A percentile compares a stretch with the other conserved stretches of the same genome.
These are phyloP conservation scores for Phyllosticta capitalensis DNA, from an alignment of 2,329 filamentous ascomycete genomes.

Conservation along the genomic window DNA sequence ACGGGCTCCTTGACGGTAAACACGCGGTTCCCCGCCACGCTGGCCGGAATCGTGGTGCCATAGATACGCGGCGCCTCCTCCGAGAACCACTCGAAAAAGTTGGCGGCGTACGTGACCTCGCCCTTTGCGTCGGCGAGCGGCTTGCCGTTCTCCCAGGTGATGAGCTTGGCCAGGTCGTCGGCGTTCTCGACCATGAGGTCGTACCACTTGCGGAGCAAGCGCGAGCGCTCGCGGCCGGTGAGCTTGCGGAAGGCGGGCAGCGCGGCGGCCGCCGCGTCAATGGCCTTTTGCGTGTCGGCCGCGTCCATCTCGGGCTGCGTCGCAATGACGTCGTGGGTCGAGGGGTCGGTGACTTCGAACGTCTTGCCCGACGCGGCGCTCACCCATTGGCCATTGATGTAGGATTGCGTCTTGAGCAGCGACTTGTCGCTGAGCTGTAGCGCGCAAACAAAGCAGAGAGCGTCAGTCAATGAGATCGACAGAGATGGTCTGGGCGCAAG, in stretches of 20 bases:
- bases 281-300: constrained; percentile 70
- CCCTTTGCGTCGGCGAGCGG: constrained; percentile 45
- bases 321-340: constrained; percentile 71
- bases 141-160: constrained; percentile 89
- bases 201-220: constrained; percentile 71
- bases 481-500: not conserved
- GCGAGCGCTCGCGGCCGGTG: constrained; percentile 65
- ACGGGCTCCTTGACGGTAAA: constrained; percentile 75
- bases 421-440: constrained; percentile 38
- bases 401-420: constrained; percentile 74
- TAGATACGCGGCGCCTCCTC: constrained; percentile 18
- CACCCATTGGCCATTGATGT: constrained; percentile 91
- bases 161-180: constrained; percentile 71
- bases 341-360: constrained; percentile 83
- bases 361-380: constrained; percentile 78
- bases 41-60: constrained; percentile 65
- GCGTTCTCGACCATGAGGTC: constrained; percentile 68
- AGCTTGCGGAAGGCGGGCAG: constrained; percentile 60
- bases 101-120: constrained; percentile 17
- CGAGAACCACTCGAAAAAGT: constrained; percentile 20
- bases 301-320: constrained; percentile 75
- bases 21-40: constrained; percentile 61
- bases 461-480: not conserved
- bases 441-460: not conserved
- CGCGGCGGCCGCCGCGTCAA: constrained; percentile 71